Evolutionary conservation across 805 yeast genomes (phyloP).

Genomic region (Saturnispora kantuleensis): DNA sequence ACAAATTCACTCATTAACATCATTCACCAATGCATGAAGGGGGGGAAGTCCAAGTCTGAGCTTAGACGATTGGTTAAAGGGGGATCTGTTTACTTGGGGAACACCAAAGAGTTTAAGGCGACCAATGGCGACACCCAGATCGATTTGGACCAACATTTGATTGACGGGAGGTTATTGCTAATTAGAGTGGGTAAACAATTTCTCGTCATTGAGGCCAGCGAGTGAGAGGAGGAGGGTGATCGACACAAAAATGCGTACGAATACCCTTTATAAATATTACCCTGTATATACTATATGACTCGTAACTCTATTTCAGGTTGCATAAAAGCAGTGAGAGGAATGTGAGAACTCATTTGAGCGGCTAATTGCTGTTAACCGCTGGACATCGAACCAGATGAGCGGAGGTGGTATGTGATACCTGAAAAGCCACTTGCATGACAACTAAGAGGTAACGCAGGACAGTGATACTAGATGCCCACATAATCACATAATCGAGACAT

Average conservation of each 20-base stretch:
- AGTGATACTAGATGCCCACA: no score
- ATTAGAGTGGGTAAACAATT: slow-evolving; percentile 71
- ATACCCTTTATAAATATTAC: no score
- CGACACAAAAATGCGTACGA: no score
- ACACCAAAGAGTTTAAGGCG: slow-evolving; percentile 38
- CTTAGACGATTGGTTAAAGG: slow-evolving; percentile 42
- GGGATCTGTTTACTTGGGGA: slow-evolving; percentile 70
- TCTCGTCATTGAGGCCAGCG: slow-evolving; percentile 38
- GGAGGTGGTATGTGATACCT: no score
- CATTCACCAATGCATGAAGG: slow-evolving; percentile 37
- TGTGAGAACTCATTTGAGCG: no score
- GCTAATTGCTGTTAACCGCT: no score
- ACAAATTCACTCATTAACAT: slow-evolving; percentile 39
- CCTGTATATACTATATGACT: background rate
- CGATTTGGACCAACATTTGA: slow-evolving; percentile 35
- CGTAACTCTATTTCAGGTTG: no score
- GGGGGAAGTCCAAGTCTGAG: slow-evolving; percentile 33
- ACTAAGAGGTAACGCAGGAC: no score
- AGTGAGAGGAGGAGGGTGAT: background rate
- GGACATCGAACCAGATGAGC: no score
- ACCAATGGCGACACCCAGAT: slow-evolving; percentile 39
- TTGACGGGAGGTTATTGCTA: slow-evolving; percentile 52
- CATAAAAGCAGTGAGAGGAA: no score
- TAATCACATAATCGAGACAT: no score
- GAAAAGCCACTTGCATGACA: no score